A percentile compares a stretch with the other conserved stretches of the same genome.
Evolutionary conservation across 2,329 filamentous ascomycete species (phyloP).

Genomic region (Lomentospora prolificans): DNA sequence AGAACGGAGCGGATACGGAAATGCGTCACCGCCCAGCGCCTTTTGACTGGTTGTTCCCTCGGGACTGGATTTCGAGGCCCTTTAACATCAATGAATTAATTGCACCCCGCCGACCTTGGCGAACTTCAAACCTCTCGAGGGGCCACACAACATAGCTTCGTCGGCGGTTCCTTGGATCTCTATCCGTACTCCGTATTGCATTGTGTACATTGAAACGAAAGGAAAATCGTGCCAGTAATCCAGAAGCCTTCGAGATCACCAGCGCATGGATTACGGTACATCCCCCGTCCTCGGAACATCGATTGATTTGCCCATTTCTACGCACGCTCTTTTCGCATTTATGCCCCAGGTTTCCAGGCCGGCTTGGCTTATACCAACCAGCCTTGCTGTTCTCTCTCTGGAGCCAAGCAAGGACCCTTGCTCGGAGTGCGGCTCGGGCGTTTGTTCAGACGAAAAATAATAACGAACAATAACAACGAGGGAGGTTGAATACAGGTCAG

Average conservation of each 20-base stretch:
- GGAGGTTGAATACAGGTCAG: too few species aligned
- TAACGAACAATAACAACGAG: not conserved
- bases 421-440: not conserved
- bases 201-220: not conserved
- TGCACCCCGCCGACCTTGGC: too few species aligned
- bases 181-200: not conserved
- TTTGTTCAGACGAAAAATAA: not conserved
- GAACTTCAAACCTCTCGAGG: too few species aligned
- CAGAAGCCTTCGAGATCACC: conserved; percentile 1
- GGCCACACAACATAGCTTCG: too few species aligned
- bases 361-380: not conserved
- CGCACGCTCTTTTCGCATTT: too few species aligned
- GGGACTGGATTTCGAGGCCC: too few species aligned
- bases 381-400: not conserved
- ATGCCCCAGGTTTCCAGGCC: not conserved
- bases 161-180: not conserved
- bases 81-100: too few species aligned
- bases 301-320: too few species aligned
- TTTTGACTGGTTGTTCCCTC: too few species aligned
- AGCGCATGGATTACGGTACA: not conserved
- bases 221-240: not conserved
- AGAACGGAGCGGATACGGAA: not conserved
- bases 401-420: not conserved
- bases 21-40: too few species aligned
- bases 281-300: not conserved